Conservation (phyloP, 192 early-diverging fungal species). For the Entomortierella lignicola region DNA sequence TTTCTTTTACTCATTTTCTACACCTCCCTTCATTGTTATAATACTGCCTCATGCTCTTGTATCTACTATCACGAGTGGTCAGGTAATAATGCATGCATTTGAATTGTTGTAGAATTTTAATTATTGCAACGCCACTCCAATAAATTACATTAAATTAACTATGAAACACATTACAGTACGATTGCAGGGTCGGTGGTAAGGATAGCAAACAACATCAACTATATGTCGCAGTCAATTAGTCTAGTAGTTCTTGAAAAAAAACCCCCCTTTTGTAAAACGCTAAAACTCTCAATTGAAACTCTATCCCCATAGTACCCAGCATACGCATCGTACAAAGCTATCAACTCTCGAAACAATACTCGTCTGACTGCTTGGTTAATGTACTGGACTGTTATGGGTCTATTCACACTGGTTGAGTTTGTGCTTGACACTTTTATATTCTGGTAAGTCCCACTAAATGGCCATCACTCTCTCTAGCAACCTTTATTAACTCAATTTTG, state of each 20-base stretch:
- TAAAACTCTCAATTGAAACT: neutral
- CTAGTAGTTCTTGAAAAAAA: neutral
- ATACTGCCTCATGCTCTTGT: slow-evolving; percentile 5
- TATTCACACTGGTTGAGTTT: slow-evolving; percentile 41
- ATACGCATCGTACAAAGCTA: slow-evolving; percentile 52
- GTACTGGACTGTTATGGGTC: slow-evolving; percentile 53
- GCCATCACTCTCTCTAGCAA: no score
- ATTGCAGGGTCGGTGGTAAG: slow-evolving; percentile 40
- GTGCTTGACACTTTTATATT: slow-evolving; percentile 46
- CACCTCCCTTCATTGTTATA: no score
- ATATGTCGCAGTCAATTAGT: neutral
- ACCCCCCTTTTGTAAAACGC: neutral
- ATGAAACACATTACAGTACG: slow-evolving; percentile 8
- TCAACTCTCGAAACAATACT: slow-evolving; percentile 24
- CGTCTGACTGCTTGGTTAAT: slow-evolving; percentile 51
- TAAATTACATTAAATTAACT: neutral
- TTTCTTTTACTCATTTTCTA: no score
- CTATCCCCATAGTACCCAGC: slow-evolving; percentile 33
- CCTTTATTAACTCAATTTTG: neutral
- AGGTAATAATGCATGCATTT: slow-evolving; percentile 1
- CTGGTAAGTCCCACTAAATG: no score
- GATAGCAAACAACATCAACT: no score
- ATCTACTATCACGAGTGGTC: slow-evolving; percentile 33
- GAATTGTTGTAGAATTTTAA: no score
- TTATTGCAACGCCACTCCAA: neutral